These are phyloP conservation scores for Penicillium sp. DNA, from an alignment of 2,329 filamentous ascomycete species.

Conservation along the genomic window DNA sequence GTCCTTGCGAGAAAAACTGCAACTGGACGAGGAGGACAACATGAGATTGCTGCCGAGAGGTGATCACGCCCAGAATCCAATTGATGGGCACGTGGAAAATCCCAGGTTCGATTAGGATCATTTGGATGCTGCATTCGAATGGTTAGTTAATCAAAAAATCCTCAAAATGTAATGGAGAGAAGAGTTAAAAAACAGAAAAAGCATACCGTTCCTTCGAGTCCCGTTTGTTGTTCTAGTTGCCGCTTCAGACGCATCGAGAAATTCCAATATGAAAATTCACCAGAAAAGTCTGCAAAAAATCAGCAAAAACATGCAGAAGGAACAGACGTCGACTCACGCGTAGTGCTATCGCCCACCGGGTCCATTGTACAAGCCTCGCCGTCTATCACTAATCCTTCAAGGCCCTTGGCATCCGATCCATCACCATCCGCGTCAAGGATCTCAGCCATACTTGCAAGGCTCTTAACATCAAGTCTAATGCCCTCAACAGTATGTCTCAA, in stretches of 20 bases:
- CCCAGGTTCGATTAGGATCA: slow-evolving; percentile 23
- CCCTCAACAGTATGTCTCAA: slow-evolving; percentile 18
- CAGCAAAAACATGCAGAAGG: not conserved
- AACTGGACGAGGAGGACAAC: slow-evolving; percentile 53
- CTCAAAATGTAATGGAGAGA: too few species aligned
- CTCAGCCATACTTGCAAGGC: slow-evolving; percentile 15
- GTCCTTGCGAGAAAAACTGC: slow-evolving; percentile 53
- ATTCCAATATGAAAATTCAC: slow-evolving; percentile 59
- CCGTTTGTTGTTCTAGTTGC: slow-evolving; percentile 49
- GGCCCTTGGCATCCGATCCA: slow-evolving; percentile 12
- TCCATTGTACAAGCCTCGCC: slow-evolving; percentile 24
- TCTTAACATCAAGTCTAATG: slow-evolving; percentile 18
- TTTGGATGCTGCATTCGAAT: not conserved
- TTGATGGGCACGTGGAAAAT: slow-evolving; percentile 54
- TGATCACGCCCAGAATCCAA: slow-evolving; percentile 49
- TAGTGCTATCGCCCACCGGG: slow-evolving; percentile 17
- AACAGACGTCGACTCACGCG: slow-evolving; percentile 8
- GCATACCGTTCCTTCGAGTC: slow-evolving; percentile 9
- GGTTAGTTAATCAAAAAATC: not conserved
- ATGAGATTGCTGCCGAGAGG: slow-evolving; percentile 42
- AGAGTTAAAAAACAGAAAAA: not conserved
- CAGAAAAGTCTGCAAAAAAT: slow-evolving; percentile 51
- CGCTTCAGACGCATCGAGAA: slow-evolving; percentile 58
- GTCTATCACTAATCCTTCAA: slow-evolving; percentile 13
- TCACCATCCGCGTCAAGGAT: slow-evolving; percentile 14